Evolutionary conservation across 2,329 filamentous ascomycete genomes (phyloP).

Genomic region (Venturia carpophila): DNA sequence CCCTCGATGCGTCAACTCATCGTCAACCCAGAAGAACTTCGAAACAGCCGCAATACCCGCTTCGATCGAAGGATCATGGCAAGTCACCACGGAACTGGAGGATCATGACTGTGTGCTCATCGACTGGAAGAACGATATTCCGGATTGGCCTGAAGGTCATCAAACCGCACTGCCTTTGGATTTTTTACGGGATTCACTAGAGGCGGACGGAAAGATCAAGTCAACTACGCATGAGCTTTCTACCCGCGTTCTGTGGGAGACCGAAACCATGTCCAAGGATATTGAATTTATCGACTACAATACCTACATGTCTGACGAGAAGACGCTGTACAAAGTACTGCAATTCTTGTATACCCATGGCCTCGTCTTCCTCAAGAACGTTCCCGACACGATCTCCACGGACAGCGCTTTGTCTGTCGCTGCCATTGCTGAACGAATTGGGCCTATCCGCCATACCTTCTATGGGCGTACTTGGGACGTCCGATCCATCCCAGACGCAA

Average conservation of each 20-base stretch:
- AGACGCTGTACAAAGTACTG: constrained; percentile 54
- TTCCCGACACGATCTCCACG: constrained; percentile 45
- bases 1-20: constrained; percentile 48
- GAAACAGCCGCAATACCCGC: constrained; percentile 55
- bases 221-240: neutral
- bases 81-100: constrained; percentile 30
- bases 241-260: constrained; percentile 40
- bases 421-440: constrained; percentile 63
- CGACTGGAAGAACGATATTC: constrained; percentile 53
- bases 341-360: constrained; percentile 58
- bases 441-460: constrained; percentile 74
- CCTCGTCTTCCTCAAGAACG: constrained; percentile 65
- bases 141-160: constrained; percentile 36
- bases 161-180: constrained; percentile 34
- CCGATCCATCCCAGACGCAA: constrained; percentile 67
- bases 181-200: constrained; percentile 20
- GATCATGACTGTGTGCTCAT: constrained; percentile 36
- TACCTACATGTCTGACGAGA: constrained; percentile 58
- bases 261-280: constrained; percentile 38
- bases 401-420: constrained; percentile 56
- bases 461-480: constrained; percentile 92
- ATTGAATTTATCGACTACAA: constrained; percentile 57
- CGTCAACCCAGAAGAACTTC: constrained; percentile 57
- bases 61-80: constrained; percentile 27
- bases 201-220: constrained; percentile 14